Conservation (phyloP, 371 early-diverging fungal species). For the Choanephora cucurbitarum region DNA sequence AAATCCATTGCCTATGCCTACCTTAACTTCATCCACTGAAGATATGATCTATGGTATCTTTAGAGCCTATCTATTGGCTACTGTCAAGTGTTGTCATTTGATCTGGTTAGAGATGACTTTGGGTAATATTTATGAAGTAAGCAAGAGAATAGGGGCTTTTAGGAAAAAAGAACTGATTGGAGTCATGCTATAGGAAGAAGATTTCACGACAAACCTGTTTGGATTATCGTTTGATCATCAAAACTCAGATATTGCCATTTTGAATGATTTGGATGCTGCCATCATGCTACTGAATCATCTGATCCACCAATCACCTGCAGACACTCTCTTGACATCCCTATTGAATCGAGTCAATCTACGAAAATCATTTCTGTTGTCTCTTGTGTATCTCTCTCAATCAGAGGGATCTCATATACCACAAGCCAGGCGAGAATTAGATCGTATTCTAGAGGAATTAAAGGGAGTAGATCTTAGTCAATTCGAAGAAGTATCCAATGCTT, state of each 20-base stretch:
- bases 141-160: no score
- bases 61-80: slow-evolving; percentile 54
- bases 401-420: slow-evolving; percentile 29
- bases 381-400: slow-evolving; percentile 37
- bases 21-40: slow-evolving; percentile 9
- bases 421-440: slow-evolving; percentile 33
- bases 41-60: slow-evolving; percentile 48
- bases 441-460: slow-evolving; percentile 3
- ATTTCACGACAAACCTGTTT: slow-evolving; percentile 68
- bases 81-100: slow-evolving; percentile 57
- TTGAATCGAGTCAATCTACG: slow-evolving; percentile 32
- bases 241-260: slow-evolving; percentile 41
- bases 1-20: slow-evolving; percentile 25
- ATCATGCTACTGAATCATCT: slow-evolving; percentile 17
- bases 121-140: slow-evolving; percentile 64
- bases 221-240: slow-evolving; percentile 62
- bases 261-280: slow-evolving; percentile 55
- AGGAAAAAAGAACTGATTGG: not conserved
- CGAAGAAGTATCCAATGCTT: slow-evolving; percentile 39
- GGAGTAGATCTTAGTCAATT: slow-evolving; percentile 2
- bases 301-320: slow-evolving; percentile 2
- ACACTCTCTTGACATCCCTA: slow-evolving; percentile 15
- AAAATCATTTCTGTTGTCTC: slow-evolving; percentile 32
- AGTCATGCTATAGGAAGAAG: slow-evolving; percentile 72
- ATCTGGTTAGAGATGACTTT: slow-evolving; percentile 66